These are phyloP conservation scores for Claviceps pusilla DNA, from an alignment of 2,329 filamentous ascomycete genomes.

Conservation along the genomic window DNA sequence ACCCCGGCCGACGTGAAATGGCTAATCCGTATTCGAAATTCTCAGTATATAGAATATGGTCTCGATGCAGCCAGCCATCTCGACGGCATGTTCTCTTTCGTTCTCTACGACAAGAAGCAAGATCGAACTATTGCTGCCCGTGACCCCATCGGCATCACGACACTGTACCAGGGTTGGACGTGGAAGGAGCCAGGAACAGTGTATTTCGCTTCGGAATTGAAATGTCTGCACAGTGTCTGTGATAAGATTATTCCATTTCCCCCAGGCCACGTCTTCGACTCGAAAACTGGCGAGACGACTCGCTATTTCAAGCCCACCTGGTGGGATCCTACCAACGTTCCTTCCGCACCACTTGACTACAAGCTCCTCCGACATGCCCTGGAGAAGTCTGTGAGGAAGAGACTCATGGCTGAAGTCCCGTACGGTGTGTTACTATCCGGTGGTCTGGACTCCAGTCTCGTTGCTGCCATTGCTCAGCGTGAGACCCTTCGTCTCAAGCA, in stretches of 20 bases:
- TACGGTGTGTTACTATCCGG: conserved; percentile 93
- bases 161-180: conserved; percentile 88
- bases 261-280: conserved; percentile 91
- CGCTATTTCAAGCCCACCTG: conserved; percentile 86
- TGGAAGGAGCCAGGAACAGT: conserved; percentile 69
- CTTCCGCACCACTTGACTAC: conserved; percentile 66
- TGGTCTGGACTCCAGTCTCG: conserved; percentile 87
- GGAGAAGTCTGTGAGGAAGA: conserved; percentile 85
- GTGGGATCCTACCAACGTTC: conserved; percentile 73
- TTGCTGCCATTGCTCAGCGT: conserved; percentile 87
- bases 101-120: conserved; percentile 88
- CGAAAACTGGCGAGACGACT: conserved; percentile 68
- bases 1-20: background rate
- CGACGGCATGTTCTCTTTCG: conserved; percentile 99
- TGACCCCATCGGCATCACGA: conserved; percentile 93
- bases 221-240: conserved; percentile 83
- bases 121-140: conserved; percentile 87
- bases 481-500: conserved; percentile 70
- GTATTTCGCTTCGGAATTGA: conserved; percentile 95
- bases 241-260: conserved; percentile 92
- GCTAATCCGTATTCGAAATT: background rate
- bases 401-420: conserved; percentile 95
- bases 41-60: conserved; percentile 78
- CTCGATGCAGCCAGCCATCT: conserved; percentile 84
- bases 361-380: conserved; percentile 67